Conservation (phyloP, 2,329 filamentous ascomycete genomes). For the Biscogniauxia mediterranea region DNA sequence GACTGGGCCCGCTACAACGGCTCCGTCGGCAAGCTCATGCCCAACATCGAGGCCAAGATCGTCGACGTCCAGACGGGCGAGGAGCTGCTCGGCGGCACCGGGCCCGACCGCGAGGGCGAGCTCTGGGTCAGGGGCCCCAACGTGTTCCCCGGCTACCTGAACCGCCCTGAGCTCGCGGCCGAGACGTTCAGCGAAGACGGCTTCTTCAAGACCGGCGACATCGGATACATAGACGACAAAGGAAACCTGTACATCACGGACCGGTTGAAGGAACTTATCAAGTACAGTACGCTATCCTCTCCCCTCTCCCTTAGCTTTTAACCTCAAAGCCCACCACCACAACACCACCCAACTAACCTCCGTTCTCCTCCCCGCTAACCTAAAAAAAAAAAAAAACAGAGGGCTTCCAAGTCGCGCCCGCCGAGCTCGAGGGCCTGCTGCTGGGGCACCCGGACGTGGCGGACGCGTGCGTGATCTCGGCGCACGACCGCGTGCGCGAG, state of each 20-base stretch:
- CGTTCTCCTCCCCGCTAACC: not conserved
- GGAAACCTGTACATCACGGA: constrained; percentile 91
- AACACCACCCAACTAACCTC: not conserved
- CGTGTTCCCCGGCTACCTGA: constrained; percentile 75
- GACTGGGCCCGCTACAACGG: constrained; percentile 77
- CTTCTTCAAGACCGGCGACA: constrained; percentile 89
- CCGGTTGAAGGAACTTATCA: constrained; percentile 69
- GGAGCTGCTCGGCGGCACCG: constrained; percentile 45
- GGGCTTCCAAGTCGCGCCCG: constrained; percentile 69
- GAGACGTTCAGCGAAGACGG: constrained; percentile 73
- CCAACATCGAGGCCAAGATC: constrained; percentile 79
- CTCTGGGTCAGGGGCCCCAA: constrained; percentile 79
- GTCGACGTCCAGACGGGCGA: constrained; percentile 61
- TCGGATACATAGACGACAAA: constrained; percentile 72
- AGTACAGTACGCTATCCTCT: constrained; percentile 48
- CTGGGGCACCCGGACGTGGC: constrained; percentile 42
- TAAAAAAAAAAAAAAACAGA: no score
- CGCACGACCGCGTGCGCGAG: constrained; percentile 58
- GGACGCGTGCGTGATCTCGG: constrained; percentile 63
- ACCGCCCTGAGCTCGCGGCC: constrained; percentile 67
- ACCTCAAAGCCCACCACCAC: not conserved
- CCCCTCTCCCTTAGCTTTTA: not conserved
- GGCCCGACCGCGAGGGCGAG: constrained; percentile 62
- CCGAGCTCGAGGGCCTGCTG: constrained; percentile 57
- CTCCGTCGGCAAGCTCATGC: constrained; percentile 72